A percentile compares a stretch with the other conserved stretches of the same genome.
phyloP scores from a whole-genome alignment of 1,139 yeast species.

The Trichomonascaceae sp. region DNA sequence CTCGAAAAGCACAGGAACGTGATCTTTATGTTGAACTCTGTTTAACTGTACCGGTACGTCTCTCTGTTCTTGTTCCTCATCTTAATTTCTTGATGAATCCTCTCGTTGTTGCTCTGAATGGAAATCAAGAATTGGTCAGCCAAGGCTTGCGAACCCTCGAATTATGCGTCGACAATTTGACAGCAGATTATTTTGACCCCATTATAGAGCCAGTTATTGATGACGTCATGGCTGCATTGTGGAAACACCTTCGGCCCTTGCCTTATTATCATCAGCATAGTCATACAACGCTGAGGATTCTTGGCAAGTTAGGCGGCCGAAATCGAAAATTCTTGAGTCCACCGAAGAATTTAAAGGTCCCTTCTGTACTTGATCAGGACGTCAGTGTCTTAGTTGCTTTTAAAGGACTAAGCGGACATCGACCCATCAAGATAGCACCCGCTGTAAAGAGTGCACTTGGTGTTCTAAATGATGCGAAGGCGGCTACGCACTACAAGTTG shows the following conservation, averaged over 20 bases:
- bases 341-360: conserved; percentile 55
- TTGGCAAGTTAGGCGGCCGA: conserved; percentile 95
- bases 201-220: conserved; percentile 92
- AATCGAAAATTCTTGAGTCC: conserved; percentile 80
- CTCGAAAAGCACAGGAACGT: conserved; percentile 83
- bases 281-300: conserved; percentile 85
- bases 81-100: conserved; percentile 84
- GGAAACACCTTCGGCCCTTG: conserved; percentile 85
- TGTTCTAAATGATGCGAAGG: conserved; percentile 60
- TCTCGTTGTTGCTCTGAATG: conserved; percentile 81
- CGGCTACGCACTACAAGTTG: conserved; percentile 59
- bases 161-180: conserved; percentile 91
- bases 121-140: conserved; percentile 83
- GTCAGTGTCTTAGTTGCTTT: conserved; percentile 62
- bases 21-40: conserved; percentile 93
- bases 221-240: conserved; percentile 87
- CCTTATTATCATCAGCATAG: conserved; percentile 91
- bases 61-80: conserved; percentile 91
- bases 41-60: conserved; percentile 88
- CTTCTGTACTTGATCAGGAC: conserved; percentile 59
- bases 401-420: conserved; percentile 57
- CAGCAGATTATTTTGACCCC: conserved; percentile 96
- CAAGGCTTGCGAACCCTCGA: conserved; percentile 94
- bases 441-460: conserved; percentile 69
- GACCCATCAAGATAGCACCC: conserved; percentile 74